Conservation (phyloP, 2,329 filamentous ascomycete species). For the Colletotrichum camelliae region DNA sequence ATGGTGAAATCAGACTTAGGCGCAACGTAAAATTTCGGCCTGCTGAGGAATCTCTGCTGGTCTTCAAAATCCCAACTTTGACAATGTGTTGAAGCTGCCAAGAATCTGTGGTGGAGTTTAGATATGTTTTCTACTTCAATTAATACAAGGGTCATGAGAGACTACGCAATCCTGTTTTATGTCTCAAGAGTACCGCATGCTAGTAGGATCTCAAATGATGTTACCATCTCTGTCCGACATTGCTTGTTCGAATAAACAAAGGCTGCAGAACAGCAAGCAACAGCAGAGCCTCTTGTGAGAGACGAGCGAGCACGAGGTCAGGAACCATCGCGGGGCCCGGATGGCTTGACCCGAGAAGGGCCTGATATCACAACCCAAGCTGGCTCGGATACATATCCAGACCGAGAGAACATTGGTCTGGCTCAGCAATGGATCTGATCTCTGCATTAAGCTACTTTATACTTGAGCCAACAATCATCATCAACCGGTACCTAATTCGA, state of each 20-base stretch:
- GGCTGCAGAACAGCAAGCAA: not conserved
- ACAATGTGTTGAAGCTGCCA: fast-evolving
- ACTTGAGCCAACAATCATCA: not conserved
- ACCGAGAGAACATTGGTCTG: too few relatives aligned
- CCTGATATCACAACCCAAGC: not conserved
- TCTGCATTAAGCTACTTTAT: fast-evolving
- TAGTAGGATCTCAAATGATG: fast-evolving
- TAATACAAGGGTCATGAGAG: not conserved
- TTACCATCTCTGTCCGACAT: not conserved
- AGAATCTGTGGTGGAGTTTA: not conserved
- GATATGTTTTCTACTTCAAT: not conserved
- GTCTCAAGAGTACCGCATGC: fast-evolving
- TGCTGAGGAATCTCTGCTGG: not conserved
- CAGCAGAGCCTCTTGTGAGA: not conserved
- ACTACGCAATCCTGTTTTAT: fast-evolving
- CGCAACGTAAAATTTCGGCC: not conserved
- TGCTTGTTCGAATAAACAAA: not conserved
- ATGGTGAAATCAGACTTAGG: not conserved
- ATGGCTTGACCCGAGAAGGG: not conserved
- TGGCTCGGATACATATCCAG: too few relatives aligned
- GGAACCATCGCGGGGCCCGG: not conserved
- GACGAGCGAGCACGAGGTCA: not conserved
- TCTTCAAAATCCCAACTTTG: not conserved
- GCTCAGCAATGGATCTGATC: not conserved
- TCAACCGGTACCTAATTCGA: not conserved